Evolutionary conservation across 257 asterid species (phyloP), one percentile per base, ranked within the genome.

Genomic region (Nicotiana noctiflora): DNA sequence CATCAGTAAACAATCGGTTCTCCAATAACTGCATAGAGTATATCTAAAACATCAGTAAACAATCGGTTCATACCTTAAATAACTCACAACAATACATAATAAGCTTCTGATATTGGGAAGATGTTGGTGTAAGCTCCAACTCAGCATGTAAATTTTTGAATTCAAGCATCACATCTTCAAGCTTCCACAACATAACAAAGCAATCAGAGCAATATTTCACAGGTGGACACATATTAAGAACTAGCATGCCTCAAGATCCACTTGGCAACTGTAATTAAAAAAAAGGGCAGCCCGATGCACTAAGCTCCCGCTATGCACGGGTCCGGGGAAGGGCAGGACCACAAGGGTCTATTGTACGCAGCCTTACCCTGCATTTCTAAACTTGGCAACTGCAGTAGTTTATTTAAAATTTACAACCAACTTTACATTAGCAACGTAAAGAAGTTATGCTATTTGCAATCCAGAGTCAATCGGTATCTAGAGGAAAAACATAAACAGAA

Each of bases 101-200:
- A 82, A 94, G 92, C 86, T 83, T 90, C 89, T 84, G 92, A 83
- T 89, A 92, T 40, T 88, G 90, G 57, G 79, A 81, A 7, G 92
- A 88, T 82, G 89, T 53, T 80, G 94, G 98, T 84, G 74, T 64
- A 89, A 96, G 76, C 77, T 86, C 94, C 81, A 90, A 82, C 77
- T 84, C 90, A 55, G 88, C 31, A 75, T 88, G 95, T 85, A 94
- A 80, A 1, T 67, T 56, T 81, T 84, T 90, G 82, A 90, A 94
- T 61, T 84, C 93, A 75, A 68, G 76, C 68, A 89, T 64, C 52
- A 87, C 84, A 80, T 89, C 94, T 85, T 91, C 97, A 86, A 92
- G 93, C 98, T 92, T 84, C 53, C 81, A 79, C 80, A 76, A 83
- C 84, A 85, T 17, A 79, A 64, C 75, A 65, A 34, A 77, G 79